A percentile compares a stretch with the other conserved stretches of the same genome.
phyloP scores from a whole-genome alignment of 169 alveolate species.

The Besnoitia besnoiti region DNA sequence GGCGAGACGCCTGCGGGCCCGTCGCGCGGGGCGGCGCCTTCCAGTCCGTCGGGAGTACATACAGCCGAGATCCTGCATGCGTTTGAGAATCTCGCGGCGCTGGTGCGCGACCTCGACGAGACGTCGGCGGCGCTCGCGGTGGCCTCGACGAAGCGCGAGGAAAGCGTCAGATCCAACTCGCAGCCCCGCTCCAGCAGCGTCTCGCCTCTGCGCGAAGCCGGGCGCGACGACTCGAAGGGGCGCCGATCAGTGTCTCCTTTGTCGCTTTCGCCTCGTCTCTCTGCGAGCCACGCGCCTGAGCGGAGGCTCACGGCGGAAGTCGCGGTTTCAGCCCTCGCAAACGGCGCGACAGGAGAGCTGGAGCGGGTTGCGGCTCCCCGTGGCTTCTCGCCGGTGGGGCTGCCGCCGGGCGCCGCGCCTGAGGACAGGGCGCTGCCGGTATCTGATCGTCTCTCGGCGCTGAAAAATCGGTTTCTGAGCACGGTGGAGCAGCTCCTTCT shows the following conservation, averaged over 20 bases:
- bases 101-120: background rate
- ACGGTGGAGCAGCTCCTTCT: background rate
- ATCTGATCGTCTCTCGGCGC: background rate
- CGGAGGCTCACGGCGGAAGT: too few relatives aligned
- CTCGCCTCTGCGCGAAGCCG: background rate
- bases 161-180: background rate
- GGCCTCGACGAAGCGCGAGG: background rate
- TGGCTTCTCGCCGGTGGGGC: too few relatives aligned
- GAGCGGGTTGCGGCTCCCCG: too few relatives aligned
- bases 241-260: background rate
- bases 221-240: background rate
- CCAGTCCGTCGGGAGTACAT: background rate
- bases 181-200: background rate
- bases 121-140: background rate
- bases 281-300: too few relatives aligned
- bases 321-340: too few relatives aligned
- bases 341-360: too few relatives aligned
- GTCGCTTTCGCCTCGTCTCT: too few relatives aligned
- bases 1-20: too few relatives aligned
- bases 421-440: background rate
- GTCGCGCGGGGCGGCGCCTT: background rate
- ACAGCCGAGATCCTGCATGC: slow-evolving; percentile 11
- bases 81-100: background rate
- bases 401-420: background rate
- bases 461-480: background rate